Evolutionary conservation across 75 land plant species (phyloP).

Genomic region (Azolla pinnata): DNA sequence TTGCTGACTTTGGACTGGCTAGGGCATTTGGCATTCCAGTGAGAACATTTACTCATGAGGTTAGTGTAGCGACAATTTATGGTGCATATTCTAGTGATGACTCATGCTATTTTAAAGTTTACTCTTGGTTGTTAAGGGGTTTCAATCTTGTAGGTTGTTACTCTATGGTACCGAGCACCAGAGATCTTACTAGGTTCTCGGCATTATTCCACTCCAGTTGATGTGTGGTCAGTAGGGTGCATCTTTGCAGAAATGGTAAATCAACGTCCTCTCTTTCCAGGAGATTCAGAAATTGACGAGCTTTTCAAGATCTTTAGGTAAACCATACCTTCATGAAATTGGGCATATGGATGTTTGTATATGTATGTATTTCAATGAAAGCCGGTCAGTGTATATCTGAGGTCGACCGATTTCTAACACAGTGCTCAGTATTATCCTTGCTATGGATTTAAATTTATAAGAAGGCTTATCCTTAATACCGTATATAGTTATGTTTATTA

Average conservation of each 20-base stretch:
- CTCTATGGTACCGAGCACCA: slow-evolving; percentile 97
- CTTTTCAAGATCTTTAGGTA: slow-evolving; percentile 95
- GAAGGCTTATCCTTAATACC: too few relatives aligned
- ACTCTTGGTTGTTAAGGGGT: background rate
- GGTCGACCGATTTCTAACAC: too few relatives aligned
- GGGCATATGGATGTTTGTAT: too few relatives aligned
- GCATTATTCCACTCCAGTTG: slow-evolving; percentile 98
- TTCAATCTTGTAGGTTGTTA: slow-evolving; percentile 59
- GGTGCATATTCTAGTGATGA: background rate
- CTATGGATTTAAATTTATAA: too few relatives aligned
- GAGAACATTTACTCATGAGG: slow-evolving; percentile 98
- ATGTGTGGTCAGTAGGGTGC: slow-evolving; percentile 98
- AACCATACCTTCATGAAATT: too few relatives aligned
- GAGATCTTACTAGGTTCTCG: slow-evolving; percentile 93
- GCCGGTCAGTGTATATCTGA: too few relatives aligned
- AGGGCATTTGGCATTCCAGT: slow-evolving; percentile 97
- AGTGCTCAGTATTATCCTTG: too few relatives aligned
- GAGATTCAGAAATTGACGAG: slow-evolving; percentile 98
- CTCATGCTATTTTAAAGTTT: background rate
- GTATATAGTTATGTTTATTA: too few relatives aligned
- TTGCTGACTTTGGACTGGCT: slow-evolving; percentile 96
- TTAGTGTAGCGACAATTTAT: slow-evolving; percentile 4
- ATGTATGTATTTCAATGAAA: too few relatives aligned
- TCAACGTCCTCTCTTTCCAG: slow-evolving; percentile 93
- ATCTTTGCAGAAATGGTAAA: slow-evolving; percentile 99